Evolutionary conservation across 1,284 basidiomycete genomes (phyloP).

Genomic region (Trichosporon faecale): DNA sequence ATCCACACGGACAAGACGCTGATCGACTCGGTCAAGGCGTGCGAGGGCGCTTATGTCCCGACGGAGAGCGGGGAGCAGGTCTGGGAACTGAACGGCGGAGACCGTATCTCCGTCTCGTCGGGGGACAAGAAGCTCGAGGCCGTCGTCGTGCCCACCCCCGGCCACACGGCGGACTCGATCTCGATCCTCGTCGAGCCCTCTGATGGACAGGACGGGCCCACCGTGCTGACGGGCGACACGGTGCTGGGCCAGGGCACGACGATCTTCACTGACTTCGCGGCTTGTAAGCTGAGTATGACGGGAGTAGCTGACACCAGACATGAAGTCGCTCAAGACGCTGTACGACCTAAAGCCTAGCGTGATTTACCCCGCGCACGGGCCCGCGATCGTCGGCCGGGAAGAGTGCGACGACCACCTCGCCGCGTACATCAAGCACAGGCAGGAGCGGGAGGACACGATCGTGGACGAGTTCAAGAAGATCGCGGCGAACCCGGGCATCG

Average conservation of each 20-base stretch:
- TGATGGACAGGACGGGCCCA: conserved; percentile 51
- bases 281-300: conserved; percentile 58
- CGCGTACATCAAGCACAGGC: conserved; percentile 75
- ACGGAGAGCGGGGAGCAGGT: neutral
- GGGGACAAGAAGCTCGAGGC: conserved; percentile 43
- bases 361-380: conserved; percentile 88
- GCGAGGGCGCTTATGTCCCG: conserved; percentile 3
- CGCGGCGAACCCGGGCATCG: conserved; percentile 13
- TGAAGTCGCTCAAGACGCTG: conserved; percentile 42
- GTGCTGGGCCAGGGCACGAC: conserved; percentile 87
- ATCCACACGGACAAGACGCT: conserved; percentile 31
- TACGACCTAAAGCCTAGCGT: conserved; percentile 41
- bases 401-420: conserved; percentile 55
- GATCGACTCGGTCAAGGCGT: conserved; percentile 27
- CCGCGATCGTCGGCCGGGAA: conserved; percentile 58
- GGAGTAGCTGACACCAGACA: conserved; percentile 33
- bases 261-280: conserved; percentile 78
- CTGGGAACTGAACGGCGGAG: neutral
- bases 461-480: conserved; percentile 26
- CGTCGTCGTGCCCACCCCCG: conserved; percentile 77
- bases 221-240: conserved; percentile 83
- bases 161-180: conserved; percentile 86
- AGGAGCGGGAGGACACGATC: conserved; percentile 78
- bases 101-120: conserved; percentile 17
- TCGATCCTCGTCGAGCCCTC: conserved; percentile 62